phyloP scores from a whole-genome alignment of 371 early-diverging fungal genomes.

The Capniomyces stellatus region DNA sequence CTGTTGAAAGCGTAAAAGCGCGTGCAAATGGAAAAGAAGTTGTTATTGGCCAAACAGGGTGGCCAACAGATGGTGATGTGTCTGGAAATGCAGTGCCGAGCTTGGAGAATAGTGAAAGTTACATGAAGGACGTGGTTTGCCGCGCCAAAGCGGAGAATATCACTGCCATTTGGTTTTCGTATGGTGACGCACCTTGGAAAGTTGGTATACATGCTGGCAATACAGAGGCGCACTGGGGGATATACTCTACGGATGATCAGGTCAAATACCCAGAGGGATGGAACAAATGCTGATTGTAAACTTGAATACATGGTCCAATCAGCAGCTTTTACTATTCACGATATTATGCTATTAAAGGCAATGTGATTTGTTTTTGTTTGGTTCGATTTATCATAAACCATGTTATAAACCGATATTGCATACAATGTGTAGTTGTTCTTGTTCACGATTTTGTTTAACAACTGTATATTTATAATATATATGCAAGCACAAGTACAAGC shows the following conservation, averaged over 20 bases:
- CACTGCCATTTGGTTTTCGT: conserved; percentile 38
- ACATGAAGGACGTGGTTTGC: conserved; percentile 24
- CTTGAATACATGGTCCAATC: no score
- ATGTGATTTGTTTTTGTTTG: no score
- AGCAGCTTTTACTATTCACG: no score
- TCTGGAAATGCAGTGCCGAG: conserved; percentile 29
- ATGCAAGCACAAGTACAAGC: no score
- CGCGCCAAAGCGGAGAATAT: conserved; percentile 22
- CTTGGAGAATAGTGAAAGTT: conserved; percentile 24
- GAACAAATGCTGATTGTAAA: no score
- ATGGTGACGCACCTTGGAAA: conserved; percentile 42
- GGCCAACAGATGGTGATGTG: conserved; percentile 37
- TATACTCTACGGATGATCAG: conserved; percentile 3
- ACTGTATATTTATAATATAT: no score
- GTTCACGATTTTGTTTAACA: no score
- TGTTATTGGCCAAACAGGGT: conserved; percentile 40
- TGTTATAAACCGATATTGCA: no score
- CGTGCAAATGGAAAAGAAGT: conserved; percentile 27
- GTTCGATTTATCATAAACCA: no score
- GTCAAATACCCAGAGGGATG: background rate
- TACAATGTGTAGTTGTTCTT: no score
- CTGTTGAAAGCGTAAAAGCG: conserved; percentile 26
- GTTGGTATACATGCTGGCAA: conserved; percentile 25
- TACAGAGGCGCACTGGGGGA: conserved; percentile 42
- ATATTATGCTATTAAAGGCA: no score